Base-by-base conservation (phyloP, 2,329 filamentous ascomycete genomes). In the Bretziella fagacearum region DNA sequence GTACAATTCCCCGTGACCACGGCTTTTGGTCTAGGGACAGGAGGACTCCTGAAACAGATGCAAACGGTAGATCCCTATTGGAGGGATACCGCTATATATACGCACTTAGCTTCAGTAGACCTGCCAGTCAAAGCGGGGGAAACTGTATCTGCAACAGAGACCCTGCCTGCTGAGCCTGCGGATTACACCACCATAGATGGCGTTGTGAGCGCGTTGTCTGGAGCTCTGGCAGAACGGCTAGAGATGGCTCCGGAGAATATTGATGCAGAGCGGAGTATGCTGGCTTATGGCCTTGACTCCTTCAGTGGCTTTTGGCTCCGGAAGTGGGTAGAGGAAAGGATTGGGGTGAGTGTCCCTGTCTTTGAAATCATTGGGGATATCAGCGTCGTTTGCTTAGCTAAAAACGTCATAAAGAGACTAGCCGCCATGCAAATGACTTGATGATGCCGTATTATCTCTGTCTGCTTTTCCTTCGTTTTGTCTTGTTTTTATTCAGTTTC, bases 61-160 rank as follows among this genome's bases (percentile, higher is more conserved):
- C 59, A 65, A 46, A 65, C 68, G 0, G 60, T 64, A 0, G 70
- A 74, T 50, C 69, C 71, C 1, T 74, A 71, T 56, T 74, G 70
- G 70, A 62, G 66, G 7, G 64, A 63, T 4, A 68, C 67, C 0
- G 63, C 68, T 0, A 58, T 71, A 30, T 74, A 70, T 49, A 58
- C 63, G 2, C 62, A 65, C 46, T 62, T 75, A 37, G 67, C 68
- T 50, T 55, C 65, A 20, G 58, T 73, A 3, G 70, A 74, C 54
- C 52, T 56, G 3, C 55, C 57, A 11, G 17, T n/a, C 4, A 26
- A 22, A n/a, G 17, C n/a, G n/a, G n/a, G n/a, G n/a, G n/a, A n/a
- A n/a, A n/a, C n/a, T n/a, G n/a, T n/a, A n/a, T n/a, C n/a, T n/a
- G n/a, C n/a, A n/a, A n/a, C n/a, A n/a, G n/a, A n/a, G n/a, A n/a